phyloP scores from a whole-genome alignment of 2,329 filamentous ascomycete species.

The Colletotrichum eleusines region DNA sequence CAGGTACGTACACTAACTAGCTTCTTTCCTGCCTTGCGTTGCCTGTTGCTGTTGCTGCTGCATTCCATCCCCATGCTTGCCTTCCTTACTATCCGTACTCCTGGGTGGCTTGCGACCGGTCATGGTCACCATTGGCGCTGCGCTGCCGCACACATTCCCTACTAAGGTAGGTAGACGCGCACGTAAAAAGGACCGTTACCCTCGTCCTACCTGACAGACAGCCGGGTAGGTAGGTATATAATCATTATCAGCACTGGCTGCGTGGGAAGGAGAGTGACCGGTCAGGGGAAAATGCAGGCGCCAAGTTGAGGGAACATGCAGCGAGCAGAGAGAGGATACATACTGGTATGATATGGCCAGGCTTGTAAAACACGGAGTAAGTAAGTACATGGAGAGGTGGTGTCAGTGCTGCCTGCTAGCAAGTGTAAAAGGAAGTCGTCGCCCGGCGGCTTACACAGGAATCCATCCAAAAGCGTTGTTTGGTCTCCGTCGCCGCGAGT shows the following conservation, averaged over 20 bases:
- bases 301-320: constrained; percentile 23
- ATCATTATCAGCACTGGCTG: not conserved
- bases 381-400: not conserved
- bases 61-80: not conserved
- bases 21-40: not conserved
- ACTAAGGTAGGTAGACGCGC: constrained; percentile 1
- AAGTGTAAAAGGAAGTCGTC: not conserved
- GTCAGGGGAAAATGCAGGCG: constrained; percentile 25
- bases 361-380: not conserved
- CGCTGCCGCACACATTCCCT: constrained; percentile 2
- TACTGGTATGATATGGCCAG: not conserved
- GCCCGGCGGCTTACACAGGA: not conserved
- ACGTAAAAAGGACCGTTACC: constrained; percentile 3
- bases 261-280: constrained; percentile 10
- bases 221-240: not conserved
- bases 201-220: not conserved
- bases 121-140: not conserved
- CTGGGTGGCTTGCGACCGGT: not conserved
- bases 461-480: not conserved
- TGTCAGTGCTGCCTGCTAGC: not conserved
- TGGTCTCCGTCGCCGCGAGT: not conserved
- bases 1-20: not conserved
- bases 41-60: not conserved
- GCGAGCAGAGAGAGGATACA: not conserved
- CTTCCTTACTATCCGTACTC: not conserved